Evolutionary conservation across 345 rosid genomes (phyloP), one percentile per base, ranked within the genome.

Genomic region (Raphanus sativus): DNA sequence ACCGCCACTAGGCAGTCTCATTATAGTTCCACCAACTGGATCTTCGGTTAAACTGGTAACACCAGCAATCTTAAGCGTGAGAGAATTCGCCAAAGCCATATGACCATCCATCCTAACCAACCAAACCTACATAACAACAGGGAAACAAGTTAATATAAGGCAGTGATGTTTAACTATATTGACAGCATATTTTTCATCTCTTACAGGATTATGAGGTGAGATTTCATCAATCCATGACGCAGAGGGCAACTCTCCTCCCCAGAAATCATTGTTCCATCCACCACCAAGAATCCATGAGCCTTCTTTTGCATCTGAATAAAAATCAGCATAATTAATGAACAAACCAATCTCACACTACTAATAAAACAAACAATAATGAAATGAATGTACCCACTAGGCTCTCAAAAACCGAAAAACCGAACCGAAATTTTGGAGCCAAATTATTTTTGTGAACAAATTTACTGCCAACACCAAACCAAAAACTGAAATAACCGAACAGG

Each of bases 241-340:
- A 60, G 78, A 64, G 4, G 98, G 97, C 56, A 85, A 75, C 78
- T 91, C 96, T 75, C 98, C 98, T 74, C 97, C 98, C 98, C 97
- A 94, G 15, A 87, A 83, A 78, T 88, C 93, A 85, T 94, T 91
- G 87, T 94, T 94, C 98, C 98, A 94, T 76, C 97, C 93, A 58
- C 97, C 92, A 75, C 98, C 98, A 69, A 91, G 71, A 62, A 94
- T 72, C 97, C 98, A 94, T 33, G 90, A 84, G 63, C 92, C 95
- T 76, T 81, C 81, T 78, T 83, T 81, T 32, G 84, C 79, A 68
- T 74, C 98, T 91, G 83, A 28, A 80, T 40, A 30, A 10, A 10
- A 67, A 24, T 24, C 29, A 60, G 5, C 34, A 40, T 17, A 64
- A 17, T 64, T 17, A 64, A 17, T 64, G n/a, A 25, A 36, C 10